These are phyloP conservation scores for Syzygium malaccense DNA, from an alignment of 441 rosid species.

Conservation along the genomic window DNA sequence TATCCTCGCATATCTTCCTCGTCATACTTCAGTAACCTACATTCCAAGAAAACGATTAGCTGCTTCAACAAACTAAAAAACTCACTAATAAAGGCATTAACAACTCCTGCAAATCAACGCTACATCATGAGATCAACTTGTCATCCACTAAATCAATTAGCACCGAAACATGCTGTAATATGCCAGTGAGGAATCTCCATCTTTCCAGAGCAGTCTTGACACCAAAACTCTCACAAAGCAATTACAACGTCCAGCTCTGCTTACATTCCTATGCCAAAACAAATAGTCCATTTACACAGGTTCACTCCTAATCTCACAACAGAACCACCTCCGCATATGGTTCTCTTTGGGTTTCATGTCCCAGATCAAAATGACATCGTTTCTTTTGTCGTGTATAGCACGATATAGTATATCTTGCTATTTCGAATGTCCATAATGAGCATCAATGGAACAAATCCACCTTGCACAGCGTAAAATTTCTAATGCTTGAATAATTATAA, in stretches of 20 bases:
- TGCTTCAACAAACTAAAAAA: neutral
- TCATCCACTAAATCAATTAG: neutral
- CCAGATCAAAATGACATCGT: neutral
- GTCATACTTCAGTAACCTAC: conserved; percentile 1
- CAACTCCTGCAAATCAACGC: neutral
- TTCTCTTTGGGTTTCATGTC: neutral
- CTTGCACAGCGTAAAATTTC: no score
- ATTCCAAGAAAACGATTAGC: neutral
- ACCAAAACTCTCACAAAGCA: neutral
- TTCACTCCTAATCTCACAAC: neutral
- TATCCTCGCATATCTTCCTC: neutral
- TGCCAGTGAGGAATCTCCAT: neutral
- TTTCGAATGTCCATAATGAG: neutral
- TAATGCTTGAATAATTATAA: neutral
- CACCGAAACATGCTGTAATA: neutral
- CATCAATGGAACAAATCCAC: neutral
- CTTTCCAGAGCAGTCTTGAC: neutral
- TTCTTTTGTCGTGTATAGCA: neutral
- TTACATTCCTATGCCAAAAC: neutral
- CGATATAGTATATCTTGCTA: neutral
- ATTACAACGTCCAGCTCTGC: neutral
- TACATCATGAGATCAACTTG: neutral
- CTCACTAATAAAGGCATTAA: neutral
- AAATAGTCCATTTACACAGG: neutral
- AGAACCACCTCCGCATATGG: neutral